Conservation (phyloP, 2,329 filamentous ascomycete species). For the Fusarium sambucinum region DNA sequence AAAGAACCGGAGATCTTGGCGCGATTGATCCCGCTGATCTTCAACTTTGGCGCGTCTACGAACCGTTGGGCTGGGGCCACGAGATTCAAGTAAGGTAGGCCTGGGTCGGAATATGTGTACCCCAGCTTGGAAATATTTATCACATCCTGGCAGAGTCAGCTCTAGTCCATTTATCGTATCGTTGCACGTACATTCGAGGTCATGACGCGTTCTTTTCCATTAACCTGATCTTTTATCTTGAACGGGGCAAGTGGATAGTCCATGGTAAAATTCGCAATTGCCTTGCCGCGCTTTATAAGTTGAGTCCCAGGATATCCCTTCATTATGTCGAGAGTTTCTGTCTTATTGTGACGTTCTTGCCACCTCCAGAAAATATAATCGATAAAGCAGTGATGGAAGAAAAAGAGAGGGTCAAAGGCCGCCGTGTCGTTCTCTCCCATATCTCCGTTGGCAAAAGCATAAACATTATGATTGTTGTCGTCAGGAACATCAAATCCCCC, state of each 20-base stretch:
- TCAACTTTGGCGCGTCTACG: background rate
- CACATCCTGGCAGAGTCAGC: background rate
- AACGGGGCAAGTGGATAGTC: background rate
- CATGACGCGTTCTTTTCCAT: background rate
- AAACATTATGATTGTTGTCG: background rate
- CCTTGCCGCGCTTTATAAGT: background rate
- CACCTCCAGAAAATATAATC: background rate
- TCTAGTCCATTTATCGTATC: fast-evolving
- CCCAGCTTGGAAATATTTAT: background rate
- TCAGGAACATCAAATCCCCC: background rate
- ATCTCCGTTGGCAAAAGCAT: background rate
- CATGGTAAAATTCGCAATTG: background rate
- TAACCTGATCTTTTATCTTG: background rate
- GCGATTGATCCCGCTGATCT: background rate
- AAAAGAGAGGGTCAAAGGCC: background rate
- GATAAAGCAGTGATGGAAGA: background rate
- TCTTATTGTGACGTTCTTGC: background rate
- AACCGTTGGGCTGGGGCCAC: background rate
- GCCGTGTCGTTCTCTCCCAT: background rate
- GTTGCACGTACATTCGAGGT: background rate
- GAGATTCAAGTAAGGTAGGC: background rate
- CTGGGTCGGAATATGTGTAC: background rate
- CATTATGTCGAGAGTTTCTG: background rate
- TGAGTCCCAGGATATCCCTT: background rate
- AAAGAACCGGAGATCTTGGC: background rate